Evolutionary conservation across 225 moss, liverwort and hornwort genomes (phyloP).

Genomic region (Takakia lepidozioides): DNA sequence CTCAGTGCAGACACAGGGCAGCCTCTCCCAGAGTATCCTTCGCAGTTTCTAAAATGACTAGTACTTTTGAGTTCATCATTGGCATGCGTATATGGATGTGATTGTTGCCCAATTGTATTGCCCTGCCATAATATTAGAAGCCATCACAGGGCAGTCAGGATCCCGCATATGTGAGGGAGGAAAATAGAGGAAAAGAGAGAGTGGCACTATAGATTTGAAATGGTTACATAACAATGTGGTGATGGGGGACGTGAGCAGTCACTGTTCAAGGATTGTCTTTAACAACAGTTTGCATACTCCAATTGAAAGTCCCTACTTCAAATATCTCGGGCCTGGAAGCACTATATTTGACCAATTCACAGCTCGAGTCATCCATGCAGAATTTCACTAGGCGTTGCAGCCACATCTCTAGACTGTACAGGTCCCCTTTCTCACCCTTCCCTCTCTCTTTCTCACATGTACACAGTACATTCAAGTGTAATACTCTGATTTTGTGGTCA

Average conservation of each 20-base stretch:
- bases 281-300: constrained; percentile 3
- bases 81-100: background rate
- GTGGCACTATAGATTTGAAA: background rate
- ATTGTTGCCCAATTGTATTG: background rate
- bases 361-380: constrained; percentile 45
- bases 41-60: background rate
- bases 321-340: constrained; percentile 4
- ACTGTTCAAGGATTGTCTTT: background rate
- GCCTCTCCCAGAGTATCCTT: constrained; percentile 6
- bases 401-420: constrained; percentile 73
- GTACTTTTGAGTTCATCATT: background rate
- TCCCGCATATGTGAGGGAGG: background rate
- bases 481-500: no score
- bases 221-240: background rate
- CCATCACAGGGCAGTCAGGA: background rate
- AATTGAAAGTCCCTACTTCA: background rate
- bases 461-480: no score
- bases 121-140: background rate
- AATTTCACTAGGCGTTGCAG: constrained; percentile 58
- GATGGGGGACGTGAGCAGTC: background rate
- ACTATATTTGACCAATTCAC: constrained; percentile 37
- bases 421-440: constrained; percentile 7
- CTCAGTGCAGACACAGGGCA: constrained; percentile 1
- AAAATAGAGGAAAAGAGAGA: no score
- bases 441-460: no score